phyloP scores from a whole-genome alignment of 2,329 filamentous ascomycete genomes.

The Nannizziopsis barbatae region DNA sequence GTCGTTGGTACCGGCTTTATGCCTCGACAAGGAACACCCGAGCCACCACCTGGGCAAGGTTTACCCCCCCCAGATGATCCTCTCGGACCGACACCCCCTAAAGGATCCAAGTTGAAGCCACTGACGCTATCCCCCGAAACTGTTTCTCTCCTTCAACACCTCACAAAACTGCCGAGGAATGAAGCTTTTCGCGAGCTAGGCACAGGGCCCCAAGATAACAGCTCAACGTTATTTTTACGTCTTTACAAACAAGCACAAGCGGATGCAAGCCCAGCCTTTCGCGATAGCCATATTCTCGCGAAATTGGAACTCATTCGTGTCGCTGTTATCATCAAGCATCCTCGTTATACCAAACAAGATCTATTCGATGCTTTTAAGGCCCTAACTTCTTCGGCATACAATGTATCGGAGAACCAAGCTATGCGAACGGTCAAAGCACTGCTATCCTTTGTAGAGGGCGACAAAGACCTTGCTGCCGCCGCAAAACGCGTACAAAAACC shows the following conservation, averaged over 20 bases:
- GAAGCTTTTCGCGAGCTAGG: constrained; percentile 29
- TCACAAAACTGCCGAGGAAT: constrained; percentile 25
- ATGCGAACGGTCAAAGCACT: constrained; percentile 30
- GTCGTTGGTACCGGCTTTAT: background rate
- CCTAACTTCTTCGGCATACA: constrained; percentile 26
- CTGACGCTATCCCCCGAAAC: constrained; percentile 2
- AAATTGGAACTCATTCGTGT: constrained; percentile 29
- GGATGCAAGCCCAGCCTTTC: constrained; percentile 19
- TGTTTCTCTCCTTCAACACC: constrained; percentile 20
- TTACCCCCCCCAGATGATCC: background rate
- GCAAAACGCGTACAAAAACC: constrained; percentile 17
- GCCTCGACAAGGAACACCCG: background rate
- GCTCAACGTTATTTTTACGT: constrained; percentile 35
- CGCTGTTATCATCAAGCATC: constrained; percentile 31
- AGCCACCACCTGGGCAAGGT: too few relatives aligned
- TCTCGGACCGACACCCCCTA: background rate
- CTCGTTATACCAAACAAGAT: constrained; percentile 27
- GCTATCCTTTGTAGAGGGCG: constrained; percentile 19
- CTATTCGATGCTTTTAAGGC: constrained; percentile 28
- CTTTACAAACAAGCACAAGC: constrained; percentile 30
- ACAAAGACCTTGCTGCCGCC: constrained; percentile 9
- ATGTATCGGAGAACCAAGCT: constrained; percentile 27
- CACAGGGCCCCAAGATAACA: constrained; percentile 25
- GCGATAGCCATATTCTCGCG: constrained; percentile 22
- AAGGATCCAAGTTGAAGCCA: background rate